A percentile compares a stretch with the other conserved stretches of the same genome.
phyloP scores from a whole-genome alignment of 371 early-diverging fungal genomes.

The Mucor racemosus region DNA sequence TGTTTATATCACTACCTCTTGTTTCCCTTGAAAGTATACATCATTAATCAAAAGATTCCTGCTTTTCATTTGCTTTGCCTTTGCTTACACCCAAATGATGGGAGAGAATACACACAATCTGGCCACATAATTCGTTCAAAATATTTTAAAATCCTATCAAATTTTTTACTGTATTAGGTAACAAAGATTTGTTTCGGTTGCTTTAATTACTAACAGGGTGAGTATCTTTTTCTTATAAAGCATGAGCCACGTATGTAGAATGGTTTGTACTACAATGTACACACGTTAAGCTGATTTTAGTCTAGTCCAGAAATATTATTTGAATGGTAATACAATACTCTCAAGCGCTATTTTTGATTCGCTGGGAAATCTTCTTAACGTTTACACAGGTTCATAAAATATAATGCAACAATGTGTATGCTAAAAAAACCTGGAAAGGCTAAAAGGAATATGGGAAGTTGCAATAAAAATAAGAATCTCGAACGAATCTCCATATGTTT shows the following conservation, averaged over 20 bases:
- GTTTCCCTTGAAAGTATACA: no score
- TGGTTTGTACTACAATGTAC: not conserved
- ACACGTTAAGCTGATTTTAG: not conserved
- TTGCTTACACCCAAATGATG: no score
- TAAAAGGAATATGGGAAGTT: not conserved
- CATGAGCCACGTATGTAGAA: not conserved
- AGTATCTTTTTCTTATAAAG: not conserved
- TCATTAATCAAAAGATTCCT: no score
- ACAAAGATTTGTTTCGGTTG: not conserved
- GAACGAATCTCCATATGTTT: not conserved
- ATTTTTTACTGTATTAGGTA: not conserved
- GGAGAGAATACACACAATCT: not conserved
- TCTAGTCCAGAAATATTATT: not conserved
- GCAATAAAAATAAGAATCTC: not conserved
- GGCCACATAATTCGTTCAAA: not conserved
- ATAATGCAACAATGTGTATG: not conserved
- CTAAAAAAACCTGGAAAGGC: no score
- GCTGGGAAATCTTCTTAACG: not conserved
- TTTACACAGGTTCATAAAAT: not conserved
- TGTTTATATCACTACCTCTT: no score
- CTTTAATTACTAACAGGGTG: not conserved
- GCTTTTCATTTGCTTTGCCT: no score
- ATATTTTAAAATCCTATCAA: not conserved
- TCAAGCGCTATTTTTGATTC: not conserved
- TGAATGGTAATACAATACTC: not conserved